Conservation (phyloP, 108 stramenopile species). For the Cylindrotheca fusiformis region DNA sequence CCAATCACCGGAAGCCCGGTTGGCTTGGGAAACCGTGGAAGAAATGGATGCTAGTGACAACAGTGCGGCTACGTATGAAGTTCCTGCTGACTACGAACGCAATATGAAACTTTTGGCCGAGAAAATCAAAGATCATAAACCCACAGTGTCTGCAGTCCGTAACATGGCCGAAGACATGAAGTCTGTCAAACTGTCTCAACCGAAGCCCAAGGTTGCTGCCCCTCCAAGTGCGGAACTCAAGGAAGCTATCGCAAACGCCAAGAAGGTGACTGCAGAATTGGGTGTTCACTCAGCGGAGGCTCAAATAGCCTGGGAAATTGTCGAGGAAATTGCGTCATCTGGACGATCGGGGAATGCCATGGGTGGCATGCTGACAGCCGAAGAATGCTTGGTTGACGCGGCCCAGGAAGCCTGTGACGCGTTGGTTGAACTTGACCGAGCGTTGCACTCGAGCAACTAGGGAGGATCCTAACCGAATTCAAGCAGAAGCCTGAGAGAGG, state of each 20-base stretch:
- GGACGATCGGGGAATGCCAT: conserved; percentile 14
- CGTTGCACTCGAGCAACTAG: neutral
- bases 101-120: neutral
- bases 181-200: conserved; percentile 11
- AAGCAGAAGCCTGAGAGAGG: too few species aligned
- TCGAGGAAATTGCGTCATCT: conserved; percentile 63
- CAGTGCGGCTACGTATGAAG: conserved; percentile 10
- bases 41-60: conserved; percentile 70
- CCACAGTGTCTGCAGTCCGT: neutral
- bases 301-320: conserved; percentile 69
- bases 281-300: conserved; percentile 57
- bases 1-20: conserved; percentile 49
- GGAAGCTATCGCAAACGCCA: conserved; percentile 52
- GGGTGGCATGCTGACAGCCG: conserved; percentile 19
- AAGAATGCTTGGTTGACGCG: conserved; percentile 42
- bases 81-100: conserved; percentile 23
- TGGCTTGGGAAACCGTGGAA: conserved; percentile 78
- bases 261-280: conserved; percentile 38
- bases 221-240: conserved; percentile 19
- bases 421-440: conserved; percentile 38
- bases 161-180: conserved; percentile 20
- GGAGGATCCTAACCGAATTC: too few species aligned
- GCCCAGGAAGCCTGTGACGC: conserved; percentile 41
- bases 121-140: neutral
- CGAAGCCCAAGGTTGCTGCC: neutral